These are phyloP conservation scores for Chlorociboria aeruginascens DNA, from an alignment of 495 filamentous ascomycete genomes.

Conservation along the genomic window DNA sequence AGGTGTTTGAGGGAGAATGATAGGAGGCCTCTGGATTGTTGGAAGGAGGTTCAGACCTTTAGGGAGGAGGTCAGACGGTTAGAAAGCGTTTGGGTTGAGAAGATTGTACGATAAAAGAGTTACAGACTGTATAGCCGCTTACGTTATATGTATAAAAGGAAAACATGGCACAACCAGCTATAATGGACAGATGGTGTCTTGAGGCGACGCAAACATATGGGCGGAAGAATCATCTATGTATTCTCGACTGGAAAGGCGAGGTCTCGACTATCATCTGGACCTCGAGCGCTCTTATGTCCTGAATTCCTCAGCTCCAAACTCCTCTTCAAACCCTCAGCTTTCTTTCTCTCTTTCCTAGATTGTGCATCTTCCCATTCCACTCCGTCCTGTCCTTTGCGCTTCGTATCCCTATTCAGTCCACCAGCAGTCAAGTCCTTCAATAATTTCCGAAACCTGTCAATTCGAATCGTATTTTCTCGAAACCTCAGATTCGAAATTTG, in stretches of 20 bases:
- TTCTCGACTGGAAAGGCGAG: not conserved
- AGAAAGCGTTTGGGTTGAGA: conserved; percentile 80
- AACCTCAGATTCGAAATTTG: conserved; percentile 67
- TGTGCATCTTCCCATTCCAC: conserved; percentile 37
- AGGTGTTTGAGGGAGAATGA: conserved; percentile 78
- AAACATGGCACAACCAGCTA: not conserved
- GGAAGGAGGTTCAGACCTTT: conserved; percentile 84
- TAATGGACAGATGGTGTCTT: too few relatives aligned
- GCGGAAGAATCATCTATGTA: not conserved
- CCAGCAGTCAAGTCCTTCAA: conserved; percentile 23
- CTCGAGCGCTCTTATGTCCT: not conserved
- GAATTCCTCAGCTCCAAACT: not conserved
- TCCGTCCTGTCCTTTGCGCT: conserved; percentile 31
- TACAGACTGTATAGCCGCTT: conserved; percentile 7
- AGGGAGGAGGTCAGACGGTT: conserved; percentile 73
- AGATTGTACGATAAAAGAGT: conserved; percentile 43
- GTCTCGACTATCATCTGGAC: not conserved
- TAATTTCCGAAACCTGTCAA: conserved; percentile 42
- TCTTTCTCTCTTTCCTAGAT: conserved; percentile 18
- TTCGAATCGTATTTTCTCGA: conserved; percentile 57
- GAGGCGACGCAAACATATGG: not conserved
- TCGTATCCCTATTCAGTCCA: conserved; percentile 1
- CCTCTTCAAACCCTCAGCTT: conserved; percentile 19
- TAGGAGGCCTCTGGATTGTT: conserved; percentile 86
- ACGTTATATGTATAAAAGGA: conserved; percentile 16